These are phyloP conservation scores for Zalaria obscura DNA, from an alignment of 2,329 filamentous ascomycete genomes.

Conservation along the genomic window DNA sequence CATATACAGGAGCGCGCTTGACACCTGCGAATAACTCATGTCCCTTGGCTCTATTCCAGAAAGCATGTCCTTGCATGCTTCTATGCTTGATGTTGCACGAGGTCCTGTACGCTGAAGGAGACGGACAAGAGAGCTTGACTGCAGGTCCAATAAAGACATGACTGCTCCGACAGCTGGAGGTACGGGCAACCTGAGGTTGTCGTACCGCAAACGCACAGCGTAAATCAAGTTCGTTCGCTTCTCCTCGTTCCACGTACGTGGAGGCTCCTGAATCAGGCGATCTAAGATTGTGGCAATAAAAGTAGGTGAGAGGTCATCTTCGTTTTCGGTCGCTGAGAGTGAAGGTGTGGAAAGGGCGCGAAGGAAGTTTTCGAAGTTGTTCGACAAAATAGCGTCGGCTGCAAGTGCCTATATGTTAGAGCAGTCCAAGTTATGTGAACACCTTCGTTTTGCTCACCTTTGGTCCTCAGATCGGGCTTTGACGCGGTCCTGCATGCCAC, in stretches of 20 bases:
- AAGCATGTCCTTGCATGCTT: conserved; percentile 49
- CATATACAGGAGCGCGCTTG: conserved; percentile 62
- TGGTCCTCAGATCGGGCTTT: conserved; percentile 70
- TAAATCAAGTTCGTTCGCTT: conserved; percentile 54
- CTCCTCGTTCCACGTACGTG: conserved; percentile 68
- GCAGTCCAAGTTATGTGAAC: too few relatives aligned
- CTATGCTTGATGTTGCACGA: conserved; percentile 61
- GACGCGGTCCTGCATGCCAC: conserved; percentile 76
- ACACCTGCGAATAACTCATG: conserved; percentile 69
- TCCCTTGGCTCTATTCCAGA: conserved; percentile 43
- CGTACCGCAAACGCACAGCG: conserved; percentile 55
- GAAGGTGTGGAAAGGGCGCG: conserved; percentile 54
- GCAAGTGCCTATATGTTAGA: background rate
- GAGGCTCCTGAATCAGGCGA: conserved; percentile 74
- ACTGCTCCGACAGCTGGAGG: conserved; percentile 58
- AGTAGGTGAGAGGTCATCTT: conserved; percentile 48
- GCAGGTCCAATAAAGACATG: conserved; percentile 52
- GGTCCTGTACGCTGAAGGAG: conserved; percentile 61
- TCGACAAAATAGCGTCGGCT: conserved; percentile 85
- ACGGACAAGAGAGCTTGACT: conserved; percentile 47
- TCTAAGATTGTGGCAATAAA: conserved; percentile 74
- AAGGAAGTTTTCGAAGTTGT: conserved; percentile 64
- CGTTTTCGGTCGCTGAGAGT: conserved; percentile 13
- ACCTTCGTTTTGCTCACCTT: conserved; percentile 45
- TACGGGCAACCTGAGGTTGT: conserved; percentile 46